Conservation (phyloP, 257 asterid genomes). For the Rehmannia glutinosa region DNA sequence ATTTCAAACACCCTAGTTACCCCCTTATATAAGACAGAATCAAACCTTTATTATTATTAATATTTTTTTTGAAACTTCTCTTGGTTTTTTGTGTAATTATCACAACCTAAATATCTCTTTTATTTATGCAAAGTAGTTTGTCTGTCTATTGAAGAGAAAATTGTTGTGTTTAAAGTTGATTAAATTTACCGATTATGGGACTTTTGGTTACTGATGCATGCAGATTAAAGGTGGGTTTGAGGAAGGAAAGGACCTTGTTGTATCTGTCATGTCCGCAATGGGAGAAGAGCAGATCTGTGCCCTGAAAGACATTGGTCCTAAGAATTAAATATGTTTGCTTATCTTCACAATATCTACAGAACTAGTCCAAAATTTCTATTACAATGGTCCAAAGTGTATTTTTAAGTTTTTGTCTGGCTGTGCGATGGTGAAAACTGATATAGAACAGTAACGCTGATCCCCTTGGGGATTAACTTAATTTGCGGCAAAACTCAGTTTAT, state of each 20-base stretch:
- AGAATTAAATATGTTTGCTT: slow-evolving; percentile 23
- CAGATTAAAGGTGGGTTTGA: slow-evolving; percentile 57
- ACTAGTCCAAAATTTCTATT: slow-evolving; percentile 3
- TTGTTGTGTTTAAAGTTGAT: neutral
- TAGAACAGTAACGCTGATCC: neutral
- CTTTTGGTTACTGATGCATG: neutral
- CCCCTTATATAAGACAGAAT: too few species aligned
- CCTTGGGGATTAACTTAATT: neutral
- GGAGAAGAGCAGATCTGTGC: slow-evolving; percentile 79
- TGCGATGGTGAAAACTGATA: slow-evolving; percentile 14
- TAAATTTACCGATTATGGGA: neutral
- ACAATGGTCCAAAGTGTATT: slow-evolving; percentile 16
- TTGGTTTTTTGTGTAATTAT: too few species aligned
- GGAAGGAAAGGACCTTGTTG: slow-evolving; percentile 75
- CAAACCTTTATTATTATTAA: too few species aligned
- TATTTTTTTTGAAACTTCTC: too few species aligned
- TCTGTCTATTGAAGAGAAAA: neutral
- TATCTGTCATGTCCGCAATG: slow-evolving; percentile 67
- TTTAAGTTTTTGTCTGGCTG: neutral
- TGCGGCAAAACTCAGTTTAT: neutral
- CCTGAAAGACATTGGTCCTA: slow-evolving; percentile 60
- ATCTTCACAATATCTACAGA: slow-evolving; percentile 6
- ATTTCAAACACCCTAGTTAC: too few species aligned
- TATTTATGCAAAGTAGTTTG: neutral
- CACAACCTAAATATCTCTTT: too few species aligned